Percentiles rank a stretch among this genome's conserved stretches.
phyloP scores from a whole-genome alignment of 2,329 filamentous ascomycete species.

The Hypoxylon sp. region DNA sequence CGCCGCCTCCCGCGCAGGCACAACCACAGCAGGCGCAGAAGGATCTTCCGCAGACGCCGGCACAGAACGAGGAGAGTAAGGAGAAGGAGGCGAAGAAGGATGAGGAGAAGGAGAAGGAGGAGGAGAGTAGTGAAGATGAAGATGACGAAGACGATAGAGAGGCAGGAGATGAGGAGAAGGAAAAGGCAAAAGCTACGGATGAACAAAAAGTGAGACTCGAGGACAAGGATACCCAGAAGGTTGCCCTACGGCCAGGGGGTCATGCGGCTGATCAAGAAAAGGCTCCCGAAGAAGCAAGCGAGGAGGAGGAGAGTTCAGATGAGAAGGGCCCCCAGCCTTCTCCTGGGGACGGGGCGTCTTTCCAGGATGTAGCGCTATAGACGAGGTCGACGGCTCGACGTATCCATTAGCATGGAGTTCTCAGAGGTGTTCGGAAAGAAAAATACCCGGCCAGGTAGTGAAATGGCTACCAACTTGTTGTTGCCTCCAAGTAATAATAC shows the following conservation, averaged over 20 bases:
- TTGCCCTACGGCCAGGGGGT: slow-evolving; percentile 63
- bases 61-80: slow-evolving; percentile 40
- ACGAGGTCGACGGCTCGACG: slow-evolving; percentile 8
- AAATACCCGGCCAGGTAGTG: slow-evolving; percentile 35
- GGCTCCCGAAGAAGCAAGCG: slow-evolving; percentile 53
- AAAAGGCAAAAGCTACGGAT: slow-evolving; percentile 54
- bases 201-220: slow-evolving; percentile 72
- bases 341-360: slow-evolving; percentile 70
- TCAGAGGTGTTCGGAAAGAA: slow-evolving; percentile 24
- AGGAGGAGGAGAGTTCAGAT: slow-evolving; percentile 52
- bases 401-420: slow-evolving; percentile 44
- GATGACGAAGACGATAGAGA: slow-evolving; percentile 41
- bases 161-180: slow-evolving; percentile 39
- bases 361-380: slow-evolving; percentile 75
- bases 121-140: slow-evolving; percentile 28
- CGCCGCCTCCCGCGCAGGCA: slow-evolving; percentile 48
- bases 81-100: slow-evolving; percentile 42
- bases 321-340: slow-evolving; percentile 62
- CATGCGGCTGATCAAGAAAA: slow-evolving; percentile 39
- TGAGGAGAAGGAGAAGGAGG: slow-evolving; percentile 37
- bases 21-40: slow-evolving; percentile 49
- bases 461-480: slow-evolving; percentile 5
- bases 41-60: slow-evolving; percentile 51
- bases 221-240: slow-evolving; percentile 68
- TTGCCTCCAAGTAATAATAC: slow-evolving; percentile 17